phyloP scores from a whole-genome alignment of 192 early-diverging fungal genomes.

The Kappamyces sp. region DNA sequence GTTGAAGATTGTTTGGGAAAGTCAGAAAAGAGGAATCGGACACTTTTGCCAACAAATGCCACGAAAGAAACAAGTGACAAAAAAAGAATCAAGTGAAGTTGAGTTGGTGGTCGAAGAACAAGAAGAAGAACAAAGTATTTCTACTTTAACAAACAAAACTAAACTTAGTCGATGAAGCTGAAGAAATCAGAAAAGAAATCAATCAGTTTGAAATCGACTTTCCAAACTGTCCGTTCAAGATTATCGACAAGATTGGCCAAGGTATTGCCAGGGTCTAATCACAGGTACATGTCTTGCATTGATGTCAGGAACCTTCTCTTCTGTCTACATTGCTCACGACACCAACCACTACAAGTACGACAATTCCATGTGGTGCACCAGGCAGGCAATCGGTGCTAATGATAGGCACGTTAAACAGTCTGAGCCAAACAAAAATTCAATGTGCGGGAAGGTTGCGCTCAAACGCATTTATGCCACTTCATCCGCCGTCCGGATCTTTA shows the following conservation, averaged over 20 bases:
- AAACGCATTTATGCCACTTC: constrained; percentile 85
- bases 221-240: constrained; percentile 10
- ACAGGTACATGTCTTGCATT: constrained; percentile 1
- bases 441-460: constrained; percentile 54
- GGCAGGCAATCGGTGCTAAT: not conserved
- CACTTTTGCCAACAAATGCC: not conserved
- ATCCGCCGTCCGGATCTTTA: constrained; percentile 69
- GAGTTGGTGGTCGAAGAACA: not conserved
- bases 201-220: constrained; percentile 2
- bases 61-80: not conserved
- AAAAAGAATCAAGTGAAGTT: not conserved
- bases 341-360: constrained; percentile 63
- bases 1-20: constrained; percentile 9
- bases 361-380: constrained; percentile 52
- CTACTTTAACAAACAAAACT: not conserved
- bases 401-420: not conserved
- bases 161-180: not conserved
- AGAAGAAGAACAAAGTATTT: not conserved
- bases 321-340: constrained; percentile 88
- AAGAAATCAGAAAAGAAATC: not conserved
- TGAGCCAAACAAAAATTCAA: constrained; percentile 32
- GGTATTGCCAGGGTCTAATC: constrained; percentile 31
- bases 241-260: constrained; percentile 78
- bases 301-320: constrained; percentile 75
- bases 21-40: not conserved